phyloP scores from a whole-genome alignment of 352 stramenopile genomes.

The Peronosclerospora sorghi region DNA sequence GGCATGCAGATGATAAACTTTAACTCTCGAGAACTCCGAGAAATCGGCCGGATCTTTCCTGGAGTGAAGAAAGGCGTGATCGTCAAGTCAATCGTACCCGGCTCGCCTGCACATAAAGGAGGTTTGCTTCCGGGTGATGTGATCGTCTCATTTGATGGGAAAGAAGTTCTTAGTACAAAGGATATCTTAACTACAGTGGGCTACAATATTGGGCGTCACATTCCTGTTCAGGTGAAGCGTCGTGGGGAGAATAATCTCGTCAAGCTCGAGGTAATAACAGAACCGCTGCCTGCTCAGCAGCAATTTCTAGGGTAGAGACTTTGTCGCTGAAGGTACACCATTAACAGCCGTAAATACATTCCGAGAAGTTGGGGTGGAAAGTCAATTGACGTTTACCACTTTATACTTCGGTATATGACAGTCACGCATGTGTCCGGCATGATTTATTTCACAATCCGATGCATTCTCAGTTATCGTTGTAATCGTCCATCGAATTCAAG shows the following conservation, averaged over 20 bases:
- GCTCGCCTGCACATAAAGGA: conserved; percentile 70
- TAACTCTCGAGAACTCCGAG: conserved; percentile 48
- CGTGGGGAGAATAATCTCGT: conserved; percentile 35
- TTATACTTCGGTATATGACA: too few relatives aligned
- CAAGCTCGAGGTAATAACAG: conserved; percentile 45
- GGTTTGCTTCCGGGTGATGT: conserved; percentile 63
- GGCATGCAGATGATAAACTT: conserved; percentile 89
- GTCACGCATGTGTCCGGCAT: too few relatives aligned
- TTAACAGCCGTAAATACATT: too few relatives aligned
- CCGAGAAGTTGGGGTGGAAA: too few relatives aligned
- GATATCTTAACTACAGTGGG: conserved; percentile 60
- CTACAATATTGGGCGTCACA: conserved; percentile 60
- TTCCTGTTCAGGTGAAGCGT: conserved; percentile 55
- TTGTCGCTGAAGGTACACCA: not conserved
- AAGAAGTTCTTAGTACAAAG: conserved; percentile 58
- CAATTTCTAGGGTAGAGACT: conserved; percentile 6
- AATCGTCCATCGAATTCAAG: too few relatives aligned
- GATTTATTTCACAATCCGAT: too few relatives aligned
- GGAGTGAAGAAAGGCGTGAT: conserved; percentile 74
- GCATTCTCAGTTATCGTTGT: too few relatives aligned
- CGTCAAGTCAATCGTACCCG: conserved; percentile 65
- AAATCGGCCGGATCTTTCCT: conserved; percentile 60
- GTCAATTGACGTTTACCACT: too few relatives aligned
- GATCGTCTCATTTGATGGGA: conserved; percentile 69
- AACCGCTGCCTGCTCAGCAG: conserved; percentile 37